phyloP scores from a whole-genome alignment of 352 stramenopile species.

The Detonula confervacea region DNA sequence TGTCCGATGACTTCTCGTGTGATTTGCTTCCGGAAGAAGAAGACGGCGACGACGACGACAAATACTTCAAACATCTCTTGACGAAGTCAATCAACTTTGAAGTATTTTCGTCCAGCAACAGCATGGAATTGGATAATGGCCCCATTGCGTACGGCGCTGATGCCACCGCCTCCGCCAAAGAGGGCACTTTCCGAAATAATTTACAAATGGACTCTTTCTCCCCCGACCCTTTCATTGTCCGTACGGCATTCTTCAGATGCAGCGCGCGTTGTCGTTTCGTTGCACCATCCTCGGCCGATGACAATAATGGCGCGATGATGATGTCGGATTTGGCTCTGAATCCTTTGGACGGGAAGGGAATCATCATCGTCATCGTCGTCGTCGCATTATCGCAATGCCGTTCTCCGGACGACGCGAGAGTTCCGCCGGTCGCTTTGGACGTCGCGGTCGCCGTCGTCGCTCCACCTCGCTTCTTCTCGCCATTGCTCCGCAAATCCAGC shows the following conservation, averaged over 20 bases:
- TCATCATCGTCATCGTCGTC: neutral
- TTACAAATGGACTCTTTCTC: constrained; percentile 6
- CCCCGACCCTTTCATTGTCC: constrained; percentile 1
- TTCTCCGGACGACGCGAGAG: neutral
- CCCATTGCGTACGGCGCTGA: constrained; percentile 15
- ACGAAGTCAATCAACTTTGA: constrained; percentile 24
- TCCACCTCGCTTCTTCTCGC: too few relatives aligned
- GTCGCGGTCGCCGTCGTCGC: too few relatives aligned
- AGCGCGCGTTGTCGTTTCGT: too few relatives aligned
- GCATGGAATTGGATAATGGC: neutral
- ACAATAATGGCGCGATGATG: too few relatives aligned
- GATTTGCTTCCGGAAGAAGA: constrained; percentile 3
- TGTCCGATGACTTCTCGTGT: neutral
- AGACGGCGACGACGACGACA: constrained; percentile 23
- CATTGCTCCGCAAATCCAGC: too few relatives aligned
- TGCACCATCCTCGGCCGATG: neutral
- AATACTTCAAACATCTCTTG: constrained; percentile 28
- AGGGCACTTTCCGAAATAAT: constrained; percentile 4
- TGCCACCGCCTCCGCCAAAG: constrained; percentile 11
- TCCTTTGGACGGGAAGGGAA: constrained; percentile 10
- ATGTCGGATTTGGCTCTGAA: constrained; percentile 14
- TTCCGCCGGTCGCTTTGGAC: neutral
- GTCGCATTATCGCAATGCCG: too few relatives aligned
- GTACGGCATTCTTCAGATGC: constrained; percentile 10
- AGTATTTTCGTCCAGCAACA: constrained; percentile 45